Evolutionary conservation across 805 yeast species (phyloP), one percentile per base, ranked within the genome.

Genomic region (Myxozyma geophila): DNA sequence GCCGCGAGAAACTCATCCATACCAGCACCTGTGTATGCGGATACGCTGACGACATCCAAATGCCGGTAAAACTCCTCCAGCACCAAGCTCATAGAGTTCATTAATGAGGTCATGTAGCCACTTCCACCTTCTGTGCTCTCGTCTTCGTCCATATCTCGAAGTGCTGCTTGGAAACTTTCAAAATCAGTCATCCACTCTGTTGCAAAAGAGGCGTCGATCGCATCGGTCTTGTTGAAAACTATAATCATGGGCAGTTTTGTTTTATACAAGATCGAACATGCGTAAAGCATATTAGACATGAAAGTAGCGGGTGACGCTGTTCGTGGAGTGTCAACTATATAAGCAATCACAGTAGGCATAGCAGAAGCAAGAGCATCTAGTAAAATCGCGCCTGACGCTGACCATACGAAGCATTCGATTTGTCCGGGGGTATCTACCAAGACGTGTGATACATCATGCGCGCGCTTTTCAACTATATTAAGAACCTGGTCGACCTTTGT

Each of bases 401-500:
- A 59, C 71, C 99, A 95, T 49, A 95, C 92, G 75, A 95, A 95
- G 78, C 98, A 92, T 77, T 95, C 99, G 67, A 95, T 95, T 77
- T 95, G 99, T 12, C 99, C 99, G 0, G 99, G 99, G 0, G 99
- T 95, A 77, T 95, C 99, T 56, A 93, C 85, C 43, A 95, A 87
- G 68, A 92, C 89, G 74, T 80, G 80, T 1, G 78, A 73, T 17
- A 67, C 70, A 15, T 59, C 46, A 23, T 80, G 82, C 0, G 86
- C 78, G 70, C 93, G 85, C 73, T 92, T 91, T 72, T 92, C 96
- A 21, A 93, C 89, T 44, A 95, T 79, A 44, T 84, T 83, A 54
- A 95, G 86, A 4, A 95, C 98, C 78, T 95, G 99, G 75, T 95
- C 99, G 62, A 95, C 91, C 77, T 95, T 95, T 13, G 99, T 95